phyloP scores from a whole-genome alignment of 2,329 filamentous ascomycete species.

The Blumeria graminis region DNA sequence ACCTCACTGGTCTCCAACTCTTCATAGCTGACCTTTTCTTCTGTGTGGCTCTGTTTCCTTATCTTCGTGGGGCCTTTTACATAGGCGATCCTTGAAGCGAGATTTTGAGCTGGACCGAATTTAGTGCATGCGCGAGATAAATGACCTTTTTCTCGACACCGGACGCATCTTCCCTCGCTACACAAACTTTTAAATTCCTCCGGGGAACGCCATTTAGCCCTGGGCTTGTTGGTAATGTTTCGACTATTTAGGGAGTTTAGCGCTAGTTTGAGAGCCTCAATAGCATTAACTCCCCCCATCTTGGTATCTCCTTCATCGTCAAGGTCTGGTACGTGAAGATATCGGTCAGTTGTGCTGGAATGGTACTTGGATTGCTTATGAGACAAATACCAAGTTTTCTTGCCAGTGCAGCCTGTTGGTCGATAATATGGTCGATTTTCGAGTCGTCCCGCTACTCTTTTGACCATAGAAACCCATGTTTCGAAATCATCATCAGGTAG shows the following conservation, averaged over 20 bases:
- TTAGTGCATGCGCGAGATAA: not conserved
- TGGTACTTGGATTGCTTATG: not conserved
- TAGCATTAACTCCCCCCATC: not conserved
- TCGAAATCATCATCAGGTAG: not conserved
- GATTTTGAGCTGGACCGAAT: not conserved
- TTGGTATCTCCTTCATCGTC: not conserved
- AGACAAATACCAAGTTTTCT: not conserved
- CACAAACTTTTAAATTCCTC: not conserved
- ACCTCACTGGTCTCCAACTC: not conserved
- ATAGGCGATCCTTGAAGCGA: not conserved
- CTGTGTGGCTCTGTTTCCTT: not conserved
- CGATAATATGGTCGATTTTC: not conserved
- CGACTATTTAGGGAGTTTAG: not conserved
- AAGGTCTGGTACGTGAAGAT: not conserved
- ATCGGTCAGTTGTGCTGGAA: not conserved
- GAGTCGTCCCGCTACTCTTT: not conserved
- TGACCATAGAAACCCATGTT: not conserved
- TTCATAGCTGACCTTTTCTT: not conserved
- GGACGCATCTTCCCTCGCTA: not conserved
- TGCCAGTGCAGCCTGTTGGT: not conserved
- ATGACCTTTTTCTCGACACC: not conserved
- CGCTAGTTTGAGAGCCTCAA: not conserved
- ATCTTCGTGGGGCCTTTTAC: not conserved
- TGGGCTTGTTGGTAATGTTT: not conserved
- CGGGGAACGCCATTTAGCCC: not conserved